Base-by-base conservation (phyloP, 768 basidiomycete genomes). In the Termitomyces sp. region DNA sequence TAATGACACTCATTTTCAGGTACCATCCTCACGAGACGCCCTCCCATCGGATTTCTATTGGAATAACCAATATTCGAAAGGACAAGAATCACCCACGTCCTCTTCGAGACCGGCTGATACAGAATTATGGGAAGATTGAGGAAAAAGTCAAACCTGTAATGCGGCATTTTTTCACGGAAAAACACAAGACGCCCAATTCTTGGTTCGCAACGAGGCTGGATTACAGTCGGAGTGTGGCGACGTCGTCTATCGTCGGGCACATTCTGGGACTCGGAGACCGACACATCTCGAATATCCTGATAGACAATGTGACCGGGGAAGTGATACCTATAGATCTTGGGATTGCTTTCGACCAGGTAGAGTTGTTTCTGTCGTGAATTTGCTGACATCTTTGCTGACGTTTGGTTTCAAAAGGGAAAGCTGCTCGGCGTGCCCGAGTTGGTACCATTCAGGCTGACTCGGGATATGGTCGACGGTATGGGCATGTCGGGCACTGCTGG, bases 261-360 rank as follows among this genome's bases (percentile, higher is more conserved):
- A 77, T 97, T 45, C 75, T 98, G 20, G 96, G 96, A 8, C 78
- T 99, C 1, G 96, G 96, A 0, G 96, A 99, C 69, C 83, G 96
- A 13, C 96, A 99, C 69, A 81, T 82, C 6, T 88, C 89, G 45
- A 99, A 99, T 72, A 96, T 99, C 65, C 78, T 99, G 47, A 76
- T 98, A 47, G 95, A 98, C 70, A 83, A 84, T 50, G 70, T 70
- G 30, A 86, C 83, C 9, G 96, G 96, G 16, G 93, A 98, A 67
- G 79, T 95, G 47, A 86, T 98, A 7, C 95, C 97, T 69, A 99
- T 99, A 55, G 96, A 99, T 71, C 78, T 98, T 1, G 96, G 96
- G 1, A 94, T 98, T 59, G 94, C 95, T 0, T 98, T 99, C 71
- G 97, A 97, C 60, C 93, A 93, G 76, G 93, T 92, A 61, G 27